Conservation (phyloP, 2,329 filamentous ascomycete species). For the Scolecobasidium constrictum region DNA sequence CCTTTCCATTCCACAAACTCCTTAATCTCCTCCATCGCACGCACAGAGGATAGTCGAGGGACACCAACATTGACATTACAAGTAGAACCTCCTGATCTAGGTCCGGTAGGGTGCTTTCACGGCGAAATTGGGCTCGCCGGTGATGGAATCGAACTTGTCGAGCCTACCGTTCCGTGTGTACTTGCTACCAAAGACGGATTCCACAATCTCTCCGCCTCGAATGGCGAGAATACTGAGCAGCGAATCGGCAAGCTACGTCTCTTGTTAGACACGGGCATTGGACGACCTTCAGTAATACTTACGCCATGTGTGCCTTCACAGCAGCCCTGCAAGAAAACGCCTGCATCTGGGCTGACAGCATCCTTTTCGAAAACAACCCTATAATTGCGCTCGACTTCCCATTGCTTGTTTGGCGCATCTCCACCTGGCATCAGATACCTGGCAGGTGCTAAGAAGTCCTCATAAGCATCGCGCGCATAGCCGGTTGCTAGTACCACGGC, state of each 20-base stretch:
- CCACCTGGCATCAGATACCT: conserved; percentile 53
- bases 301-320: conserved; percentile 88
- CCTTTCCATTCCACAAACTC: too few relatives aligned
- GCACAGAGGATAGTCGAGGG: too few relatives aligned
- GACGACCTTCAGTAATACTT: conserved; percentile 32
- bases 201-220: conserved; percentile 66
- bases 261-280: conserved; percentile 1
- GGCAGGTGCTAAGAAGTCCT: conserved; percentile 60
- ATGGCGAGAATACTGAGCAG: conserved; percentile 69
- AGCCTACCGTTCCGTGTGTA: neutral
- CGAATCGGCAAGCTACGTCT: conserved; percentile 60
- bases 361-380: conserved; percentile 58
- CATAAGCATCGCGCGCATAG: conserved; percentile 68
- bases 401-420: conserved; percentile 36
- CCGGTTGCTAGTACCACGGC: conserved; percentile 80
- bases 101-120: neutral
- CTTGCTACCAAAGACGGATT: conserved; percentile 54
- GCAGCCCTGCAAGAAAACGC: conserved; percentile 88
- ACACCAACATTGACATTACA: too few relatives aligned
- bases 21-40: too few relatives aligned
- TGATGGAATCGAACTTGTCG: neutral
- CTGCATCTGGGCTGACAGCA: conserved; percentile 59
- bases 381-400: conserved; percentile 69
- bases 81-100: too few relatives aligned
- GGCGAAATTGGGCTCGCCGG: neutral